Evolutionary conservation across 176 grass and related monocot species (phyloP).

Genomic region (Musa schizocarpa): DNA sequence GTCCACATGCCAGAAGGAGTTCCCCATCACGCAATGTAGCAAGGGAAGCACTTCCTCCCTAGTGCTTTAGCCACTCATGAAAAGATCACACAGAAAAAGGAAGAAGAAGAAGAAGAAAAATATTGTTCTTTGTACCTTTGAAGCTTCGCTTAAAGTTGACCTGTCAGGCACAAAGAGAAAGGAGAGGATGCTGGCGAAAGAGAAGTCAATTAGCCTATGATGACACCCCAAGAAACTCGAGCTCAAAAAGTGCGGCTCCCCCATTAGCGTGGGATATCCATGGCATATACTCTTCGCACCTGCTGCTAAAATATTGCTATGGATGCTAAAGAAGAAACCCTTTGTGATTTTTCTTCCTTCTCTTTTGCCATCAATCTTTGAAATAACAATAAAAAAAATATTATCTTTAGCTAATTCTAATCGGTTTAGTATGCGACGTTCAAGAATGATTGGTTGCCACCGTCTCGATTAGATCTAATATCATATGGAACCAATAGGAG

Average conservation of each 20-base stretch:
- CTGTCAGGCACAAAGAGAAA: not conserved
- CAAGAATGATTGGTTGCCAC: too few relatives aligned
- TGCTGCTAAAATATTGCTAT: constrained; percentile 3
- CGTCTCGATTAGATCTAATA: too few relatives aligned
- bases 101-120: not conserved
- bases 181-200: constrained; percentile 18
- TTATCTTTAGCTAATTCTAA: too few relatives aligned
- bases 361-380: too few relatives aligned
- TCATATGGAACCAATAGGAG: too few relatives aligned
- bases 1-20: too few relatives aligned
- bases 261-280: constrained; percentile 2
- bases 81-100: not conserved
- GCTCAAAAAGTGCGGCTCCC: not conserved
- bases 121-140: not conserved
- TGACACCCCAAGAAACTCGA: not conserved
- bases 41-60: not conserved
- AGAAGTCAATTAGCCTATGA: constrained; percentile 24
- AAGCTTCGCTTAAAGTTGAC: not conserved
- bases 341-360: not conserved
- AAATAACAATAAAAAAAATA: too few relatives aligned
- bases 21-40: not conserved
- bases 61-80: constrained; percentile 2
- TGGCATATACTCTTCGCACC: constrained; percentile 27
- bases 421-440: too few relatives aligned
- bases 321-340: not conserved